Evolutionary conservation across 495 filamentous ascomycete species (phyloP).

Genomic region (Pyronema domesticum): DNA sequence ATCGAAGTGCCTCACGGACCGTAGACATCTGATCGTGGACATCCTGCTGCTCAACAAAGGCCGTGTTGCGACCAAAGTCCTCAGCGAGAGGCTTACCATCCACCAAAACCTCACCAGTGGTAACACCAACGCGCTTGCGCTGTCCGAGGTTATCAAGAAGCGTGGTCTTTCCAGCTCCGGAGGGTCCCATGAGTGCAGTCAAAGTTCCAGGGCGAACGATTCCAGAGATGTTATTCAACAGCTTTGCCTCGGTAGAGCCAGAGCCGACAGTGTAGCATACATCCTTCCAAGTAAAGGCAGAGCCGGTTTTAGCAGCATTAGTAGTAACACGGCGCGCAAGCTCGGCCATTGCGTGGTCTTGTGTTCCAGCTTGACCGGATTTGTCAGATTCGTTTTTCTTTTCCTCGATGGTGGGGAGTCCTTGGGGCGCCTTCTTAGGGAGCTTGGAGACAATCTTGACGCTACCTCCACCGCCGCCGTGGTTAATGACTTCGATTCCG

Average conservation of each 20-base stretch:
- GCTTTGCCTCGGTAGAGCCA: conserved; percentile 39
- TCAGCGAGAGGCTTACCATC: conserved; percentile 40
- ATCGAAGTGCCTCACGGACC: conserved; percentile 43
- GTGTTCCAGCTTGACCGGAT: not conserved
- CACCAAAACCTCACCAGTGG: conserved; percentile 42
- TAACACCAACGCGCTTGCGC: conserved; percentile 43
- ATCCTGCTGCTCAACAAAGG: conserved; percentile 32
- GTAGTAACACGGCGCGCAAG: not conserved
- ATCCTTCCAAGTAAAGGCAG: conserved; percentile 51
- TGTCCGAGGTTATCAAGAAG: conserved; percentile 41
- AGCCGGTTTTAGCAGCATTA: conserved; percentile 11
- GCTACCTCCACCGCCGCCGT: conserved; percentile 48
- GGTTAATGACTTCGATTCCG: conserved; percentile 50
- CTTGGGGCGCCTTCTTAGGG: conserved; percentile 7
- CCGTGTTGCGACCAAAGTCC: conserved; percentile 38
- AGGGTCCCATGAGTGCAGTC: conserved; percentile 57
- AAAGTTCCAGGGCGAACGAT: conserved; percentile 67
- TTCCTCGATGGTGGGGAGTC: not conserved
- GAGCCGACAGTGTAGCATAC: conserved; percentile 37
- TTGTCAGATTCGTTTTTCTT: not conserved
- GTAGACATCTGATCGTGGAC: conserved; percentile 30
- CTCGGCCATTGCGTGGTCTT: not conserved
- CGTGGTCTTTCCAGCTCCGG: conserved; percentile 45
- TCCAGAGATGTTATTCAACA: conserved; percentile 55
- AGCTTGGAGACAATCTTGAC: conserved; percentile 17